These are phyloP conservation scores for Picea abies DNA, from an alignment of 83 land plant genomes.

Conservation along the genomic window DNA sequence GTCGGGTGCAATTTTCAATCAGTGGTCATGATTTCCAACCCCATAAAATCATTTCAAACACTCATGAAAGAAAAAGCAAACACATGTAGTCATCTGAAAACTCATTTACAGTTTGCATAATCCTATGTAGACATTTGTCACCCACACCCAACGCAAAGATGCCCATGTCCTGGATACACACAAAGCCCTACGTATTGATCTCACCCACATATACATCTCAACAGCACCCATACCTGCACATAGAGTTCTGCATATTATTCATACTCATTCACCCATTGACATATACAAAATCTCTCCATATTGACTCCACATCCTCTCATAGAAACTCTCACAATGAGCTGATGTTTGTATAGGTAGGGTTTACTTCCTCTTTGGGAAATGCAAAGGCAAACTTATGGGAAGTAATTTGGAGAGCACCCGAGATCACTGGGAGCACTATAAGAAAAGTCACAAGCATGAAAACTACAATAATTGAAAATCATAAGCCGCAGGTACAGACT, in stretches of 20 bases:
- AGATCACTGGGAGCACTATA: no score
- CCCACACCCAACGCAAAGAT: neutral
- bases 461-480: no score
- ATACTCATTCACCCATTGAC: neutral
- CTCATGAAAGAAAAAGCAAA: neutral
- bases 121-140: neutral
- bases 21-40: neutral
- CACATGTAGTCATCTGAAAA: neutral
- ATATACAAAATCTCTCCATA: neutral
- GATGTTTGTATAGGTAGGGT: no score
- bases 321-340: no score
- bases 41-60: neutral
- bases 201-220: neutral
- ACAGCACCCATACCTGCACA: no score
- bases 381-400: no score
- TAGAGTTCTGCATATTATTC: neutral
- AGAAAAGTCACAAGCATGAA: no score
- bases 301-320: neutral
- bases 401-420: no score
- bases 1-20: neutral
- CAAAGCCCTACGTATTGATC: neutral
- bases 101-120: neutral
- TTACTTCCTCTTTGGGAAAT: no score
- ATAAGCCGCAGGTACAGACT: no score
- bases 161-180: neutral